These are phyloP conservation scores for Solanum clarkiae DNA, from an alignment of 257 asterid species.

Conservation along the genomic window DNA sequence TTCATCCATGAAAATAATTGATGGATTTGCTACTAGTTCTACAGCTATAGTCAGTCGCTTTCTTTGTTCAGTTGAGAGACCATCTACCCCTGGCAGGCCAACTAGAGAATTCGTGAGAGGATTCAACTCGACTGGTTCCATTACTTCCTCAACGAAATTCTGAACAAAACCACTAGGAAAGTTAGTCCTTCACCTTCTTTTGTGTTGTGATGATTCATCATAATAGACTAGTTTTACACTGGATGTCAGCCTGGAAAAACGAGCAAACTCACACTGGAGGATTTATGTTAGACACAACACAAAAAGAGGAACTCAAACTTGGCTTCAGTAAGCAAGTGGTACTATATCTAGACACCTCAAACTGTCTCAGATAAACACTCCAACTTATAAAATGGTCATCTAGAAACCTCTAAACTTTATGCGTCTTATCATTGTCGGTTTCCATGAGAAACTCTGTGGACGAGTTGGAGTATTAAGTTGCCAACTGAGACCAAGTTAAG, in stretches of 20 bases:
- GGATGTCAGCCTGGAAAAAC: background rate
- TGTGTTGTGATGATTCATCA: background rate
- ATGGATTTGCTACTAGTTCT: slow-evolving; percentile 84
- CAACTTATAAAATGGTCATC: no score
- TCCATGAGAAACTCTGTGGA: no score
- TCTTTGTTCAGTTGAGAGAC: slow-evolving; percentile 83
- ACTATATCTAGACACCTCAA: no score
- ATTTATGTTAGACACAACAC: no score
- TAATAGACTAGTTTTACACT: background rate
- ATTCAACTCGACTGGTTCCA: slow-evolving; percentile 78
- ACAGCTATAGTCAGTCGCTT: slow-evolving; percentile 81
- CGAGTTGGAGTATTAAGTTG: no score
- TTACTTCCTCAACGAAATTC: slow-evolving; percentile 83
- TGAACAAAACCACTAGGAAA: background rate
- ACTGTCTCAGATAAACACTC: no score
- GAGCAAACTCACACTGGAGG: background rate
- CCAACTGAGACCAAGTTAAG: no score
- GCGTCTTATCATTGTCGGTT: no score
- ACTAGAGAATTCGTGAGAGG: slow-evolving; percentile 48
- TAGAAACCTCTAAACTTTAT: no score
- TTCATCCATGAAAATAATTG: slow-evolving; percentile 89
- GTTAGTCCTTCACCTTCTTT: background rate
- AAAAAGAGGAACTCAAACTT: no score
- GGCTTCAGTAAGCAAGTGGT: no score
- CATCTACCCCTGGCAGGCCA: slow-evolving; percentile 82